Evolutionary conservation across 306 rosid genomes (phyloP).

Genomic region (Amphicarpaea edgeworthii): DNA sequence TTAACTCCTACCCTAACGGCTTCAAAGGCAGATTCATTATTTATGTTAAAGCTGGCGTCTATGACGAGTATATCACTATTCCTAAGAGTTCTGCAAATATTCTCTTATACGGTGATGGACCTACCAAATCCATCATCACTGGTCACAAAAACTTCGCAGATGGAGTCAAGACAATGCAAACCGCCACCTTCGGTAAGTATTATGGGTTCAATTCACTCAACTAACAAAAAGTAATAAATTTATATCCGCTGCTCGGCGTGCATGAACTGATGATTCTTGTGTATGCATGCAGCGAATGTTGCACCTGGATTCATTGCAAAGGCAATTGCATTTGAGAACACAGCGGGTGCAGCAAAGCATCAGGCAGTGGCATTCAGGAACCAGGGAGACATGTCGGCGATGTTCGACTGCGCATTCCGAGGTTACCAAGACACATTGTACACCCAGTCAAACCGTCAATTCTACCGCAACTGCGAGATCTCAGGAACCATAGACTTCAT

Average conservation of each 20-base stretch:
- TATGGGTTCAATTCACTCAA: too few species aligned
- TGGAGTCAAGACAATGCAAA: constrained; percentile 51
- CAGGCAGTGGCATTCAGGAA: constrained; percentile 85
- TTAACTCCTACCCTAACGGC: constrained; percentile 58
- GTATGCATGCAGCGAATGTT: constrained; percentile 32
- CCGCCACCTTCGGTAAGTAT: constrained; percentile 52
- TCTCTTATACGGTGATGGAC: constrained; percentile 79
- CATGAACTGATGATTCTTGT: too few species aligned
- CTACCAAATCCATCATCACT: constrained; percentile 52
- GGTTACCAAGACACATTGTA: constrained; percentile 78
- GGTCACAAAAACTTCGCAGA: constrained; percentile 46
- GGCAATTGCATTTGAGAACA: constrained; percentile 73
- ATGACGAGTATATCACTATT: constrained; percentile 59
- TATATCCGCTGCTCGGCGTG: too few species aligned
- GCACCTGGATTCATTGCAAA: constrained; percentile 66
- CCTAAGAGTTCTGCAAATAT: constrained; percentile 49
- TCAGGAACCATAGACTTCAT: constrained; percentile 83
- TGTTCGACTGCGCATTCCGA: constrained; percentile 65
- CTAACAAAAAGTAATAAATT: too few species aligned
- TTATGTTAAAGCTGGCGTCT: constrained; percentile 73
- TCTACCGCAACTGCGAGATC: constrained; percentile 80
- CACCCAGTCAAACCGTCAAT: constrained; percentile 66
- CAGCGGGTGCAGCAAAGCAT: constrained; percentile 63
- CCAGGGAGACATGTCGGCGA: constrained; percentile 61
- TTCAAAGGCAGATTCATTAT: constrained; percentile 59